Conservation (phyloP, 441 rosid species). For the Populus trichocarpa region DNA sequence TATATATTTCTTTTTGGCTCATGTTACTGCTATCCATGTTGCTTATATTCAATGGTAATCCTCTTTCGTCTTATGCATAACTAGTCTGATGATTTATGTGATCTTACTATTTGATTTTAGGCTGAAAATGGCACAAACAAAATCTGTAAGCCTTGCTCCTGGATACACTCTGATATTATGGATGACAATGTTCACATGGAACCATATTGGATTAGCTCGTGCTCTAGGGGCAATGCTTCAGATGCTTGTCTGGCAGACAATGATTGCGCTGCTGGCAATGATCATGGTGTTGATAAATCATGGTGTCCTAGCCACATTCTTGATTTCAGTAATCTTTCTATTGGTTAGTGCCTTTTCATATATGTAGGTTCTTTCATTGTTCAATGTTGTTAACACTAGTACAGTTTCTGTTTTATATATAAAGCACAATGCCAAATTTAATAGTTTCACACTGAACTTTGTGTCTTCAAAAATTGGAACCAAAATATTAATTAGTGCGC, state of each 20-base stretch:
- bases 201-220: constrained; percentile 28
- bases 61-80: neutral
- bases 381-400: neutral
- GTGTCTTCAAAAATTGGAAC: neutral
- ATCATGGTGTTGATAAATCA: constrained; percentile 30
- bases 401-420: neutral
- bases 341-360: constrained; percentile 43
- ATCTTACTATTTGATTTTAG: constrained; percentile 34
- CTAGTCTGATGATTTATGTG: constrained; percentile 2
- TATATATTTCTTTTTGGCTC: neutral
- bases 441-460: neutral
- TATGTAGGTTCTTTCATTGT: neutral
- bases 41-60: neutral
- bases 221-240: constrained; percentile 18
- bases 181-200: constrained; percentile 92
- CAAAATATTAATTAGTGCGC: too few species aligned
- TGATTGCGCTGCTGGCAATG: constrained; percentile 29
- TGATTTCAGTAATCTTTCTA: constrained; percentile 79
- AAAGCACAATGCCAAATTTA: neutral
- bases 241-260: constrained; percentile 20
- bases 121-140: constrained; percentile 36
- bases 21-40: neutral
- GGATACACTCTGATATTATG: constrained; percentile 96
- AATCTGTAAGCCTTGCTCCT: constrained; percentile 56
- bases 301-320: constrained; percentile 80